phyloP scores from a whole-genome alignment of 2,329 filamentous ascomycete genomes.

The Coccinonectria pachysandricola region DNA sequence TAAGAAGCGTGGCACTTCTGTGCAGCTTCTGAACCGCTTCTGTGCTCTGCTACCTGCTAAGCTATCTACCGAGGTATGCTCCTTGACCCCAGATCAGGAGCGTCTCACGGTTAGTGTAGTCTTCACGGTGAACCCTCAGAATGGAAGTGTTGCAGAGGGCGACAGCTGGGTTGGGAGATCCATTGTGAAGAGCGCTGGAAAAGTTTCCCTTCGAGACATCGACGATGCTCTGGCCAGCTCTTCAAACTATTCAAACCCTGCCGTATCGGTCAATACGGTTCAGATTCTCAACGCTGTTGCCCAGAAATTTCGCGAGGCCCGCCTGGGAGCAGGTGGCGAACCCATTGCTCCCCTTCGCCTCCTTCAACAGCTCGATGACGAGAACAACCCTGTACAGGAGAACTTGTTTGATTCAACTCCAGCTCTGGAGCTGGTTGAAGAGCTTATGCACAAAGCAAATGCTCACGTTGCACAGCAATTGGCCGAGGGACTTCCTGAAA shows the following conservation, averaged over 20 bases:
- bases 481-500: slow-evolving; percentile 69
- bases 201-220: slow-evolving; percentile 75
- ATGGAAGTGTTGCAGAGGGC: slow-evolving; percentile 67
- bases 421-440: slow-evolving; percentile 88
- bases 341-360: slow-evolving; percentile 79
- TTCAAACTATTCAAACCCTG: slow-evolving; percentile 50
- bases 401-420: slow-evolving; percentile 91
- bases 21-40: slow-evolving; percentile 84
- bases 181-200: slow-evolving; percentile 84
- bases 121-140: slow-evolving; percentile 78
- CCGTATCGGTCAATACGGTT: slow-evolving; percentile 64
- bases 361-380: slow-evolving; percentile 88
- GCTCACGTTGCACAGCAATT: slow-evolving; percentile 80
- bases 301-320: slow-evolving; percentile 81
- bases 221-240: slow-evolving; percentile 66
- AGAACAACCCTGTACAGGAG: slow-evolving; percentile 92
- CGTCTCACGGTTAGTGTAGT: slow-evolving; percentile 87
- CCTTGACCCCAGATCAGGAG: slow-evolving; percentile 76
- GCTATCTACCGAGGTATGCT: slow-evolving; percentile 79
- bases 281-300: slow-evolving; percentile 71
- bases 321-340: slow-evolving; percentile 69
- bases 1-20: slow-evolving; percentile 93
- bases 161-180: slow-evolving; percentile 91
- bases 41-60: slow-evolving; percentile 82
- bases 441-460: slow-evolving; percentile 90